Base-by-base conservation (phyloP, 1,139 yeast species). In the Candida buenavistaensis region DNA sequence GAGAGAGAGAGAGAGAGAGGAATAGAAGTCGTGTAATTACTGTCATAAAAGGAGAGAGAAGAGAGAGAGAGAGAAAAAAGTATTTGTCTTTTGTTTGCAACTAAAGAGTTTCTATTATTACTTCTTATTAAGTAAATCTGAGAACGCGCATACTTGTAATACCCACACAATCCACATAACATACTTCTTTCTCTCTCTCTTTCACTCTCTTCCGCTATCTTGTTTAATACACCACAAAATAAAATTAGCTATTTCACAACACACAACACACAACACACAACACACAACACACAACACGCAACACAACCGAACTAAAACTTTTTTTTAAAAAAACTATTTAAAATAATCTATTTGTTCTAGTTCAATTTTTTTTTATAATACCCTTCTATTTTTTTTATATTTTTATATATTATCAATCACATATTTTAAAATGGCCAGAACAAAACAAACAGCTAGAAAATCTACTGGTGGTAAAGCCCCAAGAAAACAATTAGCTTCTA, bases 341-440 rank as follows among this genome's bases (percentile, higher is more conserved):
- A 17, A 17, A 17, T 17, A 17, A 22, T n/a, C 13, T 22, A 10
- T 22, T 22, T 22, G 11, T n/a, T 6, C 6, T 22, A 22, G 5
- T 22, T 13, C 6, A 20, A 20, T 20, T 22, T 22, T 22, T 22
- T n/a, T 6, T 22, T 22, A n/a, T 6, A 11, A n/a, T 22, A n/a
- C 12, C 24, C 12, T 21, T 21, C 10, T 13, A 6, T 22, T 22
- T 22, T 22, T 6, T 3, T 4, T 22, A 10, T 22, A n/a, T 6
- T 22, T 22, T 22, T 22, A 21, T 21, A 28, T 15, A 34, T 8
- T 9, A 20, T 69, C 50, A 71, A n/a, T n/a, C n/a, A n/a, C n/a
- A n/a, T n/a, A n/a, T n/a, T n/a, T n/a, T n/a, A n/a, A n/a, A n/a
- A 89, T 89, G 97, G 97, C 97, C 69, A 89, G 97, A 85, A 89